A percentile compares a stretch with the other conserved stretches of the same genome.
These are phyloP conservation scores for Sporothrix mexicana DNA, from an alignment of 2,329 filamentous ascomycete genomes.

Conservation along the genomic window DNA sequence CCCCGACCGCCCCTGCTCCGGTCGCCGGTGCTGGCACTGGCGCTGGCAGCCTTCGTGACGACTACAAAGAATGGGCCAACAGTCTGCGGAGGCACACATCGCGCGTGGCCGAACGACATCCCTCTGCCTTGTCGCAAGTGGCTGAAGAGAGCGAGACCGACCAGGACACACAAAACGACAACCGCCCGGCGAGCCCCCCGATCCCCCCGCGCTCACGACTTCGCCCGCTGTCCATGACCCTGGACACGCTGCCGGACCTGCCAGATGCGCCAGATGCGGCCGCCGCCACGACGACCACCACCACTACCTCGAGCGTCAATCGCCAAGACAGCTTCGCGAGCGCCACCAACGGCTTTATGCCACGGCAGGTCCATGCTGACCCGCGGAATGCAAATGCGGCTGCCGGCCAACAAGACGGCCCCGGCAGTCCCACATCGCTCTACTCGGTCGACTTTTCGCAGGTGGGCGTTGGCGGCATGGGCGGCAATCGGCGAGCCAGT, in stretches of 20 bases:
- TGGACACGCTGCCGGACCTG: not conserved
- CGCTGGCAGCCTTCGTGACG: constrained; percentile 44
- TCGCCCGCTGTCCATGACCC: not conserved
- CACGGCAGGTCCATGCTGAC: constrained; percentile 16
- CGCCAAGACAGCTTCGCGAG: not conserved
- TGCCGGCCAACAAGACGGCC: not conserved
- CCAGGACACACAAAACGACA: not conserved
- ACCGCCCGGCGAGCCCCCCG: not conserved
- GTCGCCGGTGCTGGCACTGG: not conserved
- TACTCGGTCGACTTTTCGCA: constrained; percentile 28
- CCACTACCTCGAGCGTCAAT: too few relatives aligned
- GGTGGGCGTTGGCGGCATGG: not conserved
- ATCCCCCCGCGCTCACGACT: constrained; percentile 33
- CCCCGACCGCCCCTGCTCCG: not conserved
- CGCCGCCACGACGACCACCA: too few relatives aligned
- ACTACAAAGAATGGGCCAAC: constrained; percentile 50
- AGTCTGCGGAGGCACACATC: constrained; percentile 40
- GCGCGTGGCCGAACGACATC: constrained; percentile 39
- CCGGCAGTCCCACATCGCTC: constrained; percentile 26
- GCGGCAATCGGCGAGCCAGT: not conserved
- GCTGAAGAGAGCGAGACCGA: not conserved
- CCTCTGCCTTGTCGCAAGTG: constrained; percentile 28
- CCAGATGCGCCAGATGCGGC: too few relatives aligned
- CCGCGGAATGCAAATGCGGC: too few relatives aligned
- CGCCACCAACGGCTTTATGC: not conserved